phyloP scores from a whole-genome alignment of 305 asterid species.

The Rubia occidens region DNA sequence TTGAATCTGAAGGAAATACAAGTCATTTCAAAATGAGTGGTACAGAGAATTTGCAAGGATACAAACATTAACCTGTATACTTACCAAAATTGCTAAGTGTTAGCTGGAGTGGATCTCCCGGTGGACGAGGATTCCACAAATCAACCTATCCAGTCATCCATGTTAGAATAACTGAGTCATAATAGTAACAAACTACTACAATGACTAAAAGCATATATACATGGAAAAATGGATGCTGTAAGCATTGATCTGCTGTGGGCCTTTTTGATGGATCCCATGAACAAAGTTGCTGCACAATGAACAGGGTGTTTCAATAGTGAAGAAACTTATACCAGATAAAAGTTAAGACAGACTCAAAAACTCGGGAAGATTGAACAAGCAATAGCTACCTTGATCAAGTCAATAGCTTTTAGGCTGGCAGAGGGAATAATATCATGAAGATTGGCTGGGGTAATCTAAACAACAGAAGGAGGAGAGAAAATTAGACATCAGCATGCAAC shows the following conservation, averaged over 20 bases:
- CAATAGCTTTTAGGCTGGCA: constrained; percentile 81
- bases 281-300: constrained; percentile 60
- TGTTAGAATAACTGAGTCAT: constrained; percentile 24
- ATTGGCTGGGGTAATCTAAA: constrained; percentile 51
- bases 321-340: constrained; percentile 5
- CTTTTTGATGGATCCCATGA: constrained; percentile 95
- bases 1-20: constrained; percentile 42
- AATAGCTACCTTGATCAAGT: constrained; percentile 67
- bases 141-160: constrained; percentile 46
- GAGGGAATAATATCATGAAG: constrained; percentile 62
- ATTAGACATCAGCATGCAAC: constrained; percentile 8
- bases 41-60: constrained; percentile 16
- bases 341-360: neutral
- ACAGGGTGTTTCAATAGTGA: constrained; percentile 13
- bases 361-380: neutral
- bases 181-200: neutral
- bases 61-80: constrained; percentile 18
- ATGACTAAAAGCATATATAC: constrained; percentile 31
- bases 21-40: constrained; percentile 15
- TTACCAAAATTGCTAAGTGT: constrained; percentile 47
- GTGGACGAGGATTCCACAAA: constrained; percentile 48
- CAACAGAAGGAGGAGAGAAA: constrained; percentile 17
- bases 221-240: constrained; percentile 84
- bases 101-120: constrained; percentile 55
- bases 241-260: constrained; percentile 89